Percentiles rank a stretch among this genome's conserved stretches.
Conservation (phyloP, 495 filamentous ascomycete species). For the Penicillium paxilli region DNA sequence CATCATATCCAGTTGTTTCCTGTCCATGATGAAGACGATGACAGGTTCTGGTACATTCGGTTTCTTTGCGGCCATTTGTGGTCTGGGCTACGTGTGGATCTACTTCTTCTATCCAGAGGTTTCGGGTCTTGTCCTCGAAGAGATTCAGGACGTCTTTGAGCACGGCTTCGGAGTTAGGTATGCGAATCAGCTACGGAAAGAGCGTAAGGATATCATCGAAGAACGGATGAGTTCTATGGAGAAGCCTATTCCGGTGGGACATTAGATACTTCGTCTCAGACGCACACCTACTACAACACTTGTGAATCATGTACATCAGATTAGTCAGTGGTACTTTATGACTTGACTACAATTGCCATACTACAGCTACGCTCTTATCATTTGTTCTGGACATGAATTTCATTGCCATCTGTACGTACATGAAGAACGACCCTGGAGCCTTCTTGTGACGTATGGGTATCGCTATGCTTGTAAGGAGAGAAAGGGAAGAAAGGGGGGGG, state of each 20-base stretch:
- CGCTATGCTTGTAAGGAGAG: slow-evolving; percentile 33
- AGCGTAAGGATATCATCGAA: slow-evolving; percentile 13
- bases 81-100: slow-evolving; percentile 45
- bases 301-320: slow-evolving; percentile 1
- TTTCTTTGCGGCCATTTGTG: slow-evolving; percentile 52
- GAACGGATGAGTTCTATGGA: slow-evolving; percentile 2
- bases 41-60: slow-evolving; percentile 53
- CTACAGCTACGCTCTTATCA: neutral
- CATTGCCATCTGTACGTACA: slow-evolving; percentile 15
- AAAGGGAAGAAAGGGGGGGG: slow-evolving; percentile 18
- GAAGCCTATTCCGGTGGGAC: slow-evolving; percentile 8
- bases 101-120: slow-evolving; percentile 54
- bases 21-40: slow-evolving; percentile 48
- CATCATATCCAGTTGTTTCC: slow-evolving; percentile 53
- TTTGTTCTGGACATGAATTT: neutral
- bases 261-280: neutral
- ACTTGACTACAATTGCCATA: neutral
- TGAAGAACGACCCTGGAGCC: slow-evolving; percentile 19
- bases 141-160: slow-evolving; percentile 49
- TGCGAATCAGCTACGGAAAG: slow-evolving; percentile 36
- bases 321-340: too few relatives aligned
- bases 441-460: slow-evolving; percentile 34
- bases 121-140: slow-evolving; percentile 49
- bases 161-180: slow-evolving; percentile 48
- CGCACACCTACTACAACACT: neutral